Evolutionary conservation across 2,329 filamentous ascomycete genomes (phyloP), one percentile per base, ranked within the genome.

Genomic region (Escovopsis sp.): DNA sequence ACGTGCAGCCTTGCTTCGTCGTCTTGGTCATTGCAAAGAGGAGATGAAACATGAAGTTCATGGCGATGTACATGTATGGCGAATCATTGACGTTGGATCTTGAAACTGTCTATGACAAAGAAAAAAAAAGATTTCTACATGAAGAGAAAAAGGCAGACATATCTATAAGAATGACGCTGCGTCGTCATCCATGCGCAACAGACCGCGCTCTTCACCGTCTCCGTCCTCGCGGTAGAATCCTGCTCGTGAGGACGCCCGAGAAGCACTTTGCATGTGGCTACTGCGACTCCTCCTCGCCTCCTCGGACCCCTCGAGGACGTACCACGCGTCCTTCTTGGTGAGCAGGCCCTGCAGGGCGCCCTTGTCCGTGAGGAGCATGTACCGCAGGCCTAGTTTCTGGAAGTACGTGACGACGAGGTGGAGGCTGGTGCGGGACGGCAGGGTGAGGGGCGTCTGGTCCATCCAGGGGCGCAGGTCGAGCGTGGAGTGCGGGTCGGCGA

Each of bases 251-350:
- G 27, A 9, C 8, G 27, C 27, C 8, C 8, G 27, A 11, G 11
- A 9, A 11, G 8, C 9, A 7, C 27, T 8, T 64, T 47, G 2
- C 64, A 62, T 12, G 55, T 60, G 16, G 51, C 54, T 33, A 7
- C 53, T 56, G 40, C 53, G 55, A 5, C 59, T 65, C 15, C 67
- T 63, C 24, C 70, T 64, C 42, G 72, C 73, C 57, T 79, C 75
- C 48, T 81, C 79, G 9, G 76, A 78, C 35, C 81, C 84, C 56
- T 94, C 86, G 37, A 96, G 68, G 33, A 96, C 79, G 59, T 85
- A 88, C 84, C 88, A 96, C 30, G 94, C 80, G 62, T 98, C 91
- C 66, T 98, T 98, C 68, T 96, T 96, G 15, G 91, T 98, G 50
- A 96, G 65, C 38, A 98, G 61, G 0, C 91, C 91, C 58, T 85